A percentile compares a stretch with the other conserved stretches of the same genome.
These are phyloP conservation scores for Aspergillus sp. DNA, from an alignment of 2,329 filamentous ascomycete genomes.

Conservation along the genomic window DNA sequence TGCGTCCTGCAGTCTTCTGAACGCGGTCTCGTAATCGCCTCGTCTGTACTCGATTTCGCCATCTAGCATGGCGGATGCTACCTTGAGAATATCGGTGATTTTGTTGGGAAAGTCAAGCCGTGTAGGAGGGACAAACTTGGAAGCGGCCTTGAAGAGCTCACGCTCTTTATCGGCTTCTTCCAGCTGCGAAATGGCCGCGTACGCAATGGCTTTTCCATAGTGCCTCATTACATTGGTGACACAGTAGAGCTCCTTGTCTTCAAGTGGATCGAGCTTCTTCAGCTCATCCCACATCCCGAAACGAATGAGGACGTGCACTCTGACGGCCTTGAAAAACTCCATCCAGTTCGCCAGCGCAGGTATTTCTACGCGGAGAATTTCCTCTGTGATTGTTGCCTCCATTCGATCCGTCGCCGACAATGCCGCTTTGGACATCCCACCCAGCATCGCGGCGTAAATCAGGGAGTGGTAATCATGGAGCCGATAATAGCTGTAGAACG, in stretches of 20 bases:
- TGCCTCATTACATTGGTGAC: slow-evolving; percentile 66
- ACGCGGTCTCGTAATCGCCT: slow-evolving; percentile 58
- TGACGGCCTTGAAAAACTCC: slow-evolving; percentile 67
- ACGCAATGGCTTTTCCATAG: slow-evolving; percentile 67
- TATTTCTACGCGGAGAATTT: slow-evolving; percentile 61
- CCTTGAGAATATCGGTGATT: slow-evolving; percentile 59
- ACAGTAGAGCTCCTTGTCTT: slow-evolving; percentile 63
- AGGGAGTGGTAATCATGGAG: slow-evolving; percentile 72
- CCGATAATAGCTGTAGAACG: slow-evolving; percentile 73
- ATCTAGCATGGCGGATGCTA: slow-evolving; percentile 65
- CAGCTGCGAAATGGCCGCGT: slow-evolving; percentile 57
- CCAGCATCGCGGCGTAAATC: slow-evolving; percentile 75
- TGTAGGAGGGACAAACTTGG: slow-evolving; percentile 54
- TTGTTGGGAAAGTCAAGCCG: slow-evolving; percentile 68
- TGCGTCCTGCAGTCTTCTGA: slow-evolving; percentile 56
- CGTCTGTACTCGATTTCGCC: slow-evolving; percentile 71
- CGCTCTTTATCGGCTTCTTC: slow-evolving; percentile 55
- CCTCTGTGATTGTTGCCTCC: slow-evolving; percentile 62
- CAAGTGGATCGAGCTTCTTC: slow-evolving; percentile 55
- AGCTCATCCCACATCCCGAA: slow-evolving; percentile 72
- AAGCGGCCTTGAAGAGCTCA: slow-evolving; percentile 52
- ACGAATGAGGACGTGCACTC: slow-evolving; percentile 67
- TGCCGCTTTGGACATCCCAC: slow-evolving; percentile 62
- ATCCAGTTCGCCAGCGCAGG: slow-evolving; percentile 78
- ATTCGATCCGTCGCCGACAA: slow-evolving; percentile 60